Conservation (phyloP, 345 rosid species). For the Eucalyptus marginata region DNA sequence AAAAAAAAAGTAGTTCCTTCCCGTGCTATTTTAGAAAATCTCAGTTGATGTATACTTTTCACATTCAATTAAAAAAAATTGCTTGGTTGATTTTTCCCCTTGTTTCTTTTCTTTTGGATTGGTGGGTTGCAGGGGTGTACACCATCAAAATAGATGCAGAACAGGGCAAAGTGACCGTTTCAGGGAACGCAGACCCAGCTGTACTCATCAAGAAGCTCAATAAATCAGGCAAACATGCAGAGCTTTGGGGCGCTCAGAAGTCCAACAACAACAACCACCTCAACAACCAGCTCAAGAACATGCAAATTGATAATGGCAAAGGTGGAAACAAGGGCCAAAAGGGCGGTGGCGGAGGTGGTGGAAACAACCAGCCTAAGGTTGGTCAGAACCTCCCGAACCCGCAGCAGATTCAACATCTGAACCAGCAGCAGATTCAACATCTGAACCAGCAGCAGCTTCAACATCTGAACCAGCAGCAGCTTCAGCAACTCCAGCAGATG, state of each 20-base stretch:
- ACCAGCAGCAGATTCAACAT: too few species aligned
- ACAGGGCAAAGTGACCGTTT: conserved; percentile 74
- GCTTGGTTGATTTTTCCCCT: neutral
- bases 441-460: conserved; percentile 46
- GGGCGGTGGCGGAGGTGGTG: conserved; percentile 7
- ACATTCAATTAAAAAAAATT: neutral
- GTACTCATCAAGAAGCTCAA: conserved; percentile 78
- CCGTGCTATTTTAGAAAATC: neutral
- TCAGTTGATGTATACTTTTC: neutral
- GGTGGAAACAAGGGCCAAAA: conserved; percentile 43
- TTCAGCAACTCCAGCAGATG: conserved; percentile 57
- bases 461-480: conserved; percentile 27
- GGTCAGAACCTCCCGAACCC: neutral
- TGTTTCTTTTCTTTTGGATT: neutral
- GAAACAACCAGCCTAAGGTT: conserved; percentile 1
- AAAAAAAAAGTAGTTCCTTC: neutral
- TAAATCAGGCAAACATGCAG: conserved; percentile 91
- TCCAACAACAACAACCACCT: conserved; percentile 32
- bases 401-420: conserved; percentile 30
- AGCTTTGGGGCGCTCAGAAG: conserved; percentile 65
- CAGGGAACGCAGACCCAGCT: conserved; percentile 59
- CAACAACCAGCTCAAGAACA: conserved; percentile 58
- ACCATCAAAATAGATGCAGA: conserved; percentile 68
- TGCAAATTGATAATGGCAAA: conserved; percentile 59
- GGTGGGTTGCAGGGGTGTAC: conserved; percentile 44